phyloP scores from a whole-genome alignment of 169 alveolate genomes.

The Plasmodium cynomolgi region DNA sequence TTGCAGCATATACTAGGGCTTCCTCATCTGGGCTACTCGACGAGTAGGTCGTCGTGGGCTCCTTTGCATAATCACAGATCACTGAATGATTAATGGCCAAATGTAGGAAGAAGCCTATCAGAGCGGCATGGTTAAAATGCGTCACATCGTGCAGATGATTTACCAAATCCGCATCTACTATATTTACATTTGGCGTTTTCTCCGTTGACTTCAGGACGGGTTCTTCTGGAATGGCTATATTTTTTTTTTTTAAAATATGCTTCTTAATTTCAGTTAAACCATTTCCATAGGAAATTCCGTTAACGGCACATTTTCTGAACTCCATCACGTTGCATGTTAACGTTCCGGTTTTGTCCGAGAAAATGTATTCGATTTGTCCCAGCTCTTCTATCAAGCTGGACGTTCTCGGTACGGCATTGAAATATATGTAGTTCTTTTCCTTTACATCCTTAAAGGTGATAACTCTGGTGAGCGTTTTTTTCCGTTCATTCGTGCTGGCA shows the following conservation, averaged over 20 bases:
- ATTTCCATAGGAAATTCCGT: conserved; percentile 85
- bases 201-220: conserved; percentile 61
- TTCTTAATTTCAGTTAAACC: conserved; percentile 85
- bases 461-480: conserved; percentile 16
- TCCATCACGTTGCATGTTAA: conserved; percentile 95
- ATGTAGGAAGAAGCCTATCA: conserved; percentile 83
- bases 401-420: conserved; percentile 92
- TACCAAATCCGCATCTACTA: conserved; percentile 80
- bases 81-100: conserved; percentile 80
- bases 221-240: conserved; percentile 78
- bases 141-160: conserved; percentile 76
- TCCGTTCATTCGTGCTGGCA: neutral
- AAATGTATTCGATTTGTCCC: conserved; percentile 95
- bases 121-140: conserved; percentile 80
- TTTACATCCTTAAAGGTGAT: conserved; percentile 23
- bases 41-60: conserved; percentile 71
- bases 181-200: conserved; percentile 81
- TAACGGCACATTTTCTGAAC: conserved; percentile 86
- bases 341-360: conserved; percentile 95
- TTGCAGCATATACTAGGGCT: conserved; percentile 86
- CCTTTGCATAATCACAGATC: conserved; percentile 74
- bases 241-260: conserved; percentile 79
- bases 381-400: conserved; percentile 94
- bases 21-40: conserved; percentile 86
- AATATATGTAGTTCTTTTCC: conserved; percentile 63